Conservation (phyloP, 768 basidiomycete species). For the Lactifluus hygrophoroides region DNA sequence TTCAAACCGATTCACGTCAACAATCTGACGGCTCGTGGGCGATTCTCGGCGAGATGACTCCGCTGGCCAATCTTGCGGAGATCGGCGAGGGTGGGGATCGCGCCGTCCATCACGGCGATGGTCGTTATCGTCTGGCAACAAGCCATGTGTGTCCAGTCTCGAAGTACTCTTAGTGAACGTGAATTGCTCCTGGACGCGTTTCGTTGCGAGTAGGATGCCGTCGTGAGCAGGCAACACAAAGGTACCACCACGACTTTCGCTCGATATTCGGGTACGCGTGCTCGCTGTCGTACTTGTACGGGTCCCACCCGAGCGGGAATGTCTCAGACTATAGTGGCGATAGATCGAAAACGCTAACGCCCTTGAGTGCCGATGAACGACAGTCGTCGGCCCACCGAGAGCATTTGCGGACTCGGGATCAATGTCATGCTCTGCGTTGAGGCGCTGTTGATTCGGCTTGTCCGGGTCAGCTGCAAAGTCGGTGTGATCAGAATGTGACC, state of each 20-base stretch:
- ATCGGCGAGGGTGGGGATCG: not conserved
- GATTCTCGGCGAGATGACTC: not conserved
- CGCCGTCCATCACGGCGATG: conserved; percentile 1
- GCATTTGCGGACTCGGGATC: conserved; percentile 38
- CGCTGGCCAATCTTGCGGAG: not conserved
- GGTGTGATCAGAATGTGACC: not conserved
- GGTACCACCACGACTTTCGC: not conserved
- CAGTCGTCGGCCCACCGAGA: conserved; percentile 49
- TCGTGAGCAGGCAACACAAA: conserved; percentile 13
- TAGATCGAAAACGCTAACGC: conserved; percentile 73
- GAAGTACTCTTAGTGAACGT: conserved; percentile 24
- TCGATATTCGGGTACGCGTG: conserved; percentile 12
- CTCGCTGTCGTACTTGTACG: conserved; percentile 21
- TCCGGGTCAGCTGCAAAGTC: conserved; percentile 41
- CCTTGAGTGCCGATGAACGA: conserved; percentile 78
- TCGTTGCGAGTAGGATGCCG: conserved; percentile 58
- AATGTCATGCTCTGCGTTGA: conserved; percentile 49
- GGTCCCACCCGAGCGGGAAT: conserved; percentile 12
- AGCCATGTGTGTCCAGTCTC: conserved; percentile 1
- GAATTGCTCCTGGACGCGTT: conserved; percentile 66
- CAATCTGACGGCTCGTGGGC: not conserved
- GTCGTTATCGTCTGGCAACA: conserved; percentile 8
- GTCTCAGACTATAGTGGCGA: conserved; percentile 42
- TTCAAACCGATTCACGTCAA: not conserved
- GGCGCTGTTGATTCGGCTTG: conserved; percentile 59